Percentiles rank a stretch among this genome's conserved stretches.
These are phyloP conservation scores for Eucalyptus cloeziana DNA, from an alignment of 345 rosid species.

Conservation along the genomic window DNA sequence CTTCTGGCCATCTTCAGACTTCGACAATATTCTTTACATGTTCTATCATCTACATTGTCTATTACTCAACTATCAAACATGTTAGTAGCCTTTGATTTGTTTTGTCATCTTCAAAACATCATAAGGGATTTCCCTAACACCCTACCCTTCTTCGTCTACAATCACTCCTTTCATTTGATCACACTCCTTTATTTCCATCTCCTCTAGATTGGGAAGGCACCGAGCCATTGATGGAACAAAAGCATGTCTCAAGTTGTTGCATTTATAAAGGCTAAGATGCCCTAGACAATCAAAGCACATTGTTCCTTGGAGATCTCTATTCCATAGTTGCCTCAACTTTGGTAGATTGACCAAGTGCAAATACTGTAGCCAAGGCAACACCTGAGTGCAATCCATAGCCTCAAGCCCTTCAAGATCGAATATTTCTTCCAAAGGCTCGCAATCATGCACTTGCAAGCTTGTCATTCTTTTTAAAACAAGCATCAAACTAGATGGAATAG, in stretches of 20 bases:
- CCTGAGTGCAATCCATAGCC: background rate
- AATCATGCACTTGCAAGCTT: background rate
- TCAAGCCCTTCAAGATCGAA: background rate
- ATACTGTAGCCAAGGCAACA: background rate
- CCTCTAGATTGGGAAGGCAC: accelerated
- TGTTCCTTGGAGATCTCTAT: background rate
- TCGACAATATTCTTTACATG: too few relatives aligned
- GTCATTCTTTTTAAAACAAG: too few relatives aligned
- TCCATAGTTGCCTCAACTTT: background rate
- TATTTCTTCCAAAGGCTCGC: background rate
- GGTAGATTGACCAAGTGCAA: background rate
- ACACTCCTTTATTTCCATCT: background rate
- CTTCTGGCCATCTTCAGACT: too few relatives aligned
- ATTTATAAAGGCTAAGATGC: accelerated
- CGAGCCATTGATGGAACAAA: background rate
- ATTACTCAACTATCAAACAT: too few relatives aligned
- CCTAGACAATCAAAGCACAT: accelerated
- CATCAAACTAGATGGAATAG: background rate
- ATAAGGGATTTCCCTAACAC: too few relatives aligned
- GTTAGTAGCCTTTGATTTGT: too few relatives aligned
- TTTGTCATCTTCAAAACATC: too few relatives aligned
- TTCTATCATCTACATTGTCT: too few relatives aligned
- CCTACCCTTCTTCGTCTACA: accelerated
- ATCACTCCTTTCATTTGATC: background rate
- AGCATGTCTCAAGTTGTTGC: background rate